Evolutionary conservation across 768 basidiomycete species (phyloP).

Genomic region (Austroboletus eburneus): DNA sequence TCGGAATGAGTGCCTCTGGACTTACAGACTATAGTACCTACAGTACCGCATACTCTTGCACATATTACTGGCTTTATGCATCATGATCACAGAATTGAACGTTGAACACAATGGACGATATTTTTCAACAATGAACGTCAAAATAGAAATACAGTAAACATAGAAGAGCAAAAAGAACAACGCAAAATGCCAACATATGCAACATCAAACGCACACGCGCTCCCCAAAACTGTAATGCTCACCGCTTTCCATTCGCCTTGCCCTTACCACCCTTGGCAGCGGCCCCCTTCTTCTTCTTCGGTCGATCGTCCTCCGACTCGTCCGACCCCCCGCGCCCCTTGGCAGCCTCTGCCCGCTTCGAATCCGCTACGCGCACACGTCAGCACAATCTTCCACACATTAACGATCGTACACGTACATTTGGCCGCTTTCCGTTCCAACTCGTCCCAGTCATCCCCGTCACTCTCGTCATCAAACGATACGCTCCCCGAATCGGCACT

Average conservation of each 20-base stretch:
- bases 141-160: too few relatives aligned
- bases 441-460: slow-evolving; percentile 95
- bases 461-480: slow-evolving; percentile 61
- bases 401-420: slow-evolving; percentile 47
- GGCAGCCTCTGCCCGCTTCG: slow-evolving; percentile 40
- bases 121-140: too few relatives aligned
- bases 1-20: too few relatives aligned
- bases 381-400: neutral
- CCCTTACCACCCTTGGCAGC: slow-evolving; percentile 26
- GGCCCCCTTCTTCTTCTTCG: slow-evolving; percentile 41
- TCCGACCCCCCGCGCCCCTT: slow-evolving; percentile 44
- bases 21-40: too few relatives aligned
- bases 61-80: too few relatives aligned
- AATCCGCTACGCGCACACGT: slow-evolving; percentile 38
- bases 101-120: too few relatives aligned
- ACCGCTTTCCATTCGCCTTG: slow-evolving; percentile 42
- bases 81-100: too few relatives aligned
- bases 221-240: slow-evolving; percentile 14
- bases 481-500: slow-evolving; percentile 59
- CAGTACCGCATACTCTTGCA: too few relatives aligned
- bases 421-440: slow-evolving; percentile 88
- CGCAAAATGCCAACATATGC: neutral
- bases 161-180: neutral
- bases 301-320: slow-evolving; percentile 47
- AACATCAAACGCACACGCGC: neutral